Percentiles rank a stretch among this genome's conserved stretches.
phyloP scores from a whole-genome alignment of 2,329 filamentous ascomycete species.

The Thermoascus crustaceus region DNA sequence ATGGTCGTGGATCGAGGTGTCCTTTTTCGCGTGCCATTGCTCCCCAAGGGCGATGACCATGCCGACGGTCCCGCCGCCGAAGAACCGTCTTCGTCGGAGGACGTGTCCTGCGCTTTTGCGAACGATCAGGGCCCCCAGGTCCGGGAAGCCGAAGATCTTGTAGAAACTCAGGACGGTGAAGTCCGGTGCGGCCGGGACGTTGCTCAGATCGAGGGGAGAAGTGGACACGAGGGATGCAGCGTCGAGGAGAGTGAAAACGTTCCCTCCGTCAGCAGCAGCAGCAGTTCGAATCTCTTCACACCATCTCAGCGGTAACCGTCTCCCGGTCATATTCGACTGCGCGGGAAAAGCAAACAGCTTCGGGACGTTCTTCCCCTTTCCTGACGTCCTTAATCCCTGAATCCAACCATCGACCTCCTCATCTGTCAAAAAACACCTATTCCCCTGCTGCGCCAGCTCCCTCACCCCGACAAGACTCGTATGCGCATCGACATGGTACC shows the following conservation, averaged over 20 bases:
- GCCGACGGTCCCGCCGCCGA: slow-evolving; percentile 91
- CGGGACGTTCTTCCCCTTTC: slow-evolving; percentile 12
- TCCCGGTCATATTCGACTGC: slow-evolving; percentile 89
- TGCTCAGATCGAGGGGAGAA: slow-evolving; percentile 61
- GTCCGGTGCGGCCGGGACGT: slow-evolving; percentile 59
- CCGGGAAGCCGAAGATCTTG: slow-evolving; percentile 97
- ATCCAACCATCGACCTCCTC: slow-evolving; percentile 60
- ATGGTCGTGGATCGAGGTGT: slow-evolving; percentile 62
- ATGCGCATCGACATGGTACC: slow-evolving; percentile 76
- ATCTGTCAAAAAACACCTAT: slow-evolving; percentile 57
- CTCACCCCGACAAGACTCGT: slow-evolving; percentile 79
- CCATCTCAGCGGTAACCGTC: slow-evolving; percentile 66
- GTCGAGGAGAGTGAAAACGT: slow-evolving; percentile 66
- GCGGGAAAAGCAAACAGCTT: slow-evolving; percentile 72
- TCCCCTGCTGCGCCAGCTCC: slow-evolving; percentile 57
- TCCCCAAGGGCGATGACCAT: slow-evolving; percentile 72
- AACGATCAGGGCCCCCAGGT: slow-evolving; percentile 78
- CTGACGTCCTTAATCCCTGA: slow-evolving; percentile 18
- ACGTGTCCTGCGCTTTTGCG: slow-evolving; percentile 59
- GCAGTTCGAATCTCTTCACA: slow-evolving; percentile 39
- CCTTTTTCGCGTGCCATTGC: slow-evolving; percentile 75
- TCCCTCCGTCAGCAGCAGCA: slow-evolving; percentile 15
- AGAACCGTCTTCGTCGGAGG: slow-evolving; percentile 66
- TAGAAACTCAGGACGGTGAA: slow-evolving; percentile 85
- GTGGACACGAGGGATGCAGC: slow-evolving; percentile 76